A percentile compares a stretch with the other conserved stretches of the same genome.
phyloP scores from a whole-genome alignment of 768 basidiomycete genomes.

The Cyclocybe aegerita region DNA sequence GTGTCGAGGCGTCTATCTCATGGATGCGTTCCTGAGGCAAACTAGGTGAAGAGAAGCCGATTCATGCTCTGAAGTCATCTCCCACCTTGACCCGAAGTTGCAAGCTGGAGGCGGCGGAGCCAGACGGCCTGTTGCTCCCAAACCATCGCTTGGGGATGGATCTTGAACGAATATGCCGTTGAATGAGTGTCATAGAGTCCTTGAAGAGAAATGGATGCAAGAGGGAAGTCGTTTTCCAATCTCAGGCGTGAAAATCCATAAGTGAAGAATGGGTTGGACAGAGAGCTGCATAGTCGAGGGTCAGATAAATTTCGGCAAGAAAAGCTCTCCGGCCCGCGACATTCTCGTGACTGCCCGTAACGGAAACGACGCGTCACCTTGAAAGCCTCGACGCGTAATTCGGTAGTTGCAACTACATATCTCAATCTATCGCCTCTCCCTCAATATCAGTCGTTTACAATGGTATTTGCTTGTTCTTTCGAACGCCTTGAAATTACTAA shows the following conservation, averaged over 20 bases:
- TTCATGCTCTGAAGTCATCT: neutral
- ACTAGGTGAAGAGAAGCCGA: neutral
- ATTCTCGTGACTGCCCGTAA: constrained; percentile 26
- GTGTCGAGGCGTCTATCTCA: constrained; percentile 44
- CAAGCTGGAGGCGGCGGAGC: neutral
- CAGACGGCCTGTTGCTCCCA: neutral
- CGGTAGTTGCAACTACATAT: constrained; percentile 5
- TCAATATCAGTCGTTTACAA: constrained; percentile 26
- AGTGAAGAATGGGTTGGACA: no score
- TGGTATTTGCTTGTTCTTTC: constrained; percentile 27
- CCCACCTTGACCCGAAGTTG: constrained; percentile 7
- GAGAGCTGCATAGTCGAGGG: neutral
- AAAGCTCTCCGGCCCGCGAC: neutral
- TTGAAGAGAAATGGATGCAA: no score
- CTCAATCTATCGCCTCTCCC: constrained; percentile 8
- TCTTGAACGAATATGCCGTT: neutral
- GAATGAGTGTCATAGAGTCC: no score
- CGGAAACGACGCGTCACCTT: constrained; percentile 43
- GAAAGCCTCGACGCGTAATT: constrained; percentile 30
- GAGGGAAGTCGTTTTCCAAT: no score
- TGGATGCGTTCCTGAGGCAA: constrained; percentile 54
- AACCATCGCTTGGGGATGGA: neutral
- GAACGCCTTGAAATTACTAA: constrained; percentile 10
- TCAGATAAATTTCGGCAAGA: neutral
- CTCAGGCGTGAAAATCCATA: no score